Conservation (phyloP, 805 yeast genomes). For the Ogataea methanolica region DNA sequence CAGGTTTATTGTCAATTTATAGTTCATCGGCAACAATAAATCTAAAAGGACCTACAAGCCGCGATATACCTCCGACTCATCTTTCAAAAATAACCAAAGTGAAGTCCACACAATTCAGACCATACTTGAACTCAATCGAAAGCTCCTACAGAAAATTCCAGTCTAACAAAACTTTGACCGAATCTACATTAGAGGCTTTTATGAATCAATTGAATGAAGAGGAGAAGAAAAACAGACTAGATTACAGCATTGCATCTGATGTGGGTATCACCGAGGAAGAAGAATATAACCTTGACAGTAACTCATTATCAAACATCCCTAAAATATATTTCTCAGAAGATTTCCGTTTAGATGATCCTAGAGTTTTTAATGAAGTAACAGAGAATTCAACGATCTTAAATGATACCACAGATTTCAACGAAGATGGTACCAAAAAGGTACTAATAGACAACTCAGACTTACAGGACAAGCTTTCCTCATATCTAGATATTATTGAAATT, state of each 20-base stretch:
- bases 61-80: slow-evolving; percentile 81
- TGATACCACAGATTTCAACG: slow-evolving; percentile 27
- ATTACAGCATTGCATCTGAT: slow-evolving; percentile 4
- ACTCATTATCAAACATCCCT: slow-evolving; percentile 52
- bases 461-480: slow-evolving; percentile 76
- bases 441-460: slow-evolving; percentile 50
- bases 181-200: slow-evolving; percentile 36
- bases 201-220: slow-evolving; percentile 21
- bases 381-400: slow-evolving; percentile 45
- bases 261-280: slow-evolving; percentile 16
- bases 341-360: slow-evolving; percentile 84
- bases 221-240: slow-evolving; percentile 13
- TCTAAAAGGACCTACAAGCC: slow-evolving; percentile 63
- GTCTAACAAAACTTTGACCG: slow-evolving; percentile 38
- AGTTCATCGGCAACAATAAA: slow-evolving; percentile 40
- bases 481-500: slow-evolving; percentile 80
- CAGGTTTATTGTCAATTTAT: slow-evolving; percentile 24
- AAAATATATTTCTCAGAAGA: slow-evolving; percentile 58
- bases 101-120: slow-evolving; percentile 36
- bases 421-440: slow-evolving; percentile 31
- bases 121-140: slow-evolving; percentile 40
- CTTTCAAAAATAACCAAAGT: slow-evolving; percentile 49
- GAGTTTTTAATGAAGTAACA: slow-evolving; percentile 71
- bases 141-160: slow-evolving; percentile 42
- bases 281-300: slow-evolving; percentile 20